A percentile compares a stretch with the other conserved stretches of the same genome.
Evolutionary conservation across 129 eudicot genomes (phyloP).

Genomic region (Silybum marianum): DNA sequence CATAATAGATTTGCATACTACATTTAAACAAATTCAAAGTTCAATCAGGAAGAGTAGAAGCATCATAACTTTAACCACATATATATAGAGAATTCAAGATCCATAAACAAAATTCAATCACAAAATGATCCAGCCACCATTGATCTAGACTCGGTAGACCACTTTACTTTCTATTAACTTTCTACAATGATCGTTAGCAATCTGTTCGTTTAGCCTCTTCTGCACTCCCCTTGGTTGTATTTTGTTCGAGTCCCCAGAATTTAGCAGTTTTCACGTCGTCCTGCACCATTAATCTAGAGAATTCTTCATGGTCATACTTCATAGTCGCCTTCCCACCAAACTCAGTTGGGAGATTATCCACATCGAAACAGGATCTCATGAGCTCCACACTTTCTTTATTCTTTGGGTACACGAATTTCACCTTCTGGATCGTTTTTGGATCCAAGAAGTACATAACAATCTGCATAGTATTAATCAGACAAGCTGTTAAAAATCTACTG

Average conservation of each 20-base stretch:
- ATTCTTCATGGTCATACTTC: conserved; percentile 77
- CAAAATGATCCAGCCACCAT: background rate
- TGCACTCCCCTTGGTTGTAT: conserved; percentile 37
- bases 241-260: conserved; percentile 64
- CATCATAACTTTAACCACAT: conserved; percentile 15
- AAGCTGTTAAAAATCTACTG: background rate
- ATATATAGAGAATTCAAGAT: conserved; percentile 6
- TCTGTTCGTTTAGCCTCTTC: conserved; percentile 35
- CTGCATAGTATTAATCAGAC: conserved; percentile 35
- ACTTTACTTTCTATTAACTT: background rate
- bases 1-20: background rate
- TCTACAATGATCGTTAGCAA: conserved; percentile 2
- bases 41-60: background rate
- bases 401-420: conserved; percentile 78
- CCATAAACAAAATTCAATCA: background rate
- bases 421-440: conserved; percentile 76
- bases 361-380: conserved; percentile 68
- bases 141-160: background rate
- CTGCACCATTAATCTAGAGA: conserved; percentile 64
- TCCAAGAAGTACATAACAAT: conserved; percentile 79
- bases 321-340: conserved; percentile 78
- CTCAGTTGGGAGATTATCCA: conserved; percentile 82
- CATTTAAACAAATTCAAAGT: background rate
- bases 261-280: conserved; percentile 70
- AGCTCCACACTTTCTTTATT: conserved; percentile 79